Evolutionary conservation across 2,329 filamentous ascomycete genomes (phyloP).

Genomic region (Alternaria postmessia): DNA sequence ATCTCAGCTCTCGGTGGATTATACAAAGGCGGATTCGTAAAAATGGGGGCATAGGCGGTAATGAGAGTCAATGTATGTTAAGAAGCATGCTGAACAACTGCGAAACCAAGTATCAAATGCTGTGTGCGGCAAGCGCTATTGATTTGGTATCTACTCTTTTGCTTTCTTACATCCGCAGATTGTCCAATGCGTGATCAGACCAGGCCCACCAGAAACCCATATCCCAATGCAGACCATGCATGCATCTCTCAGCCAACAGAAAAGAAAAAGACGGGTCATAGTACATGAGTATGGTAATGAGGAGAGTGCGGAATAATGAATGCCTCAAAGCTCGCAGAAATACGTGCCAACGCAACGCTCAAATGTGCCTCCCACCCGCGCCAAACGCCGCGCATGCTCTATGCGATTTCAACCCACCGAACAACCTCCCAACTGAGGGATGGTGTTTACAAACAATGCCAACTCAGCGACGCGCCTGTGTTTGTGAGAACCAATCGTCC

Average conservation of each 20-base stretch:
- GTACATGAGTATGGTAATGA: slow-evolving; percentile 9
- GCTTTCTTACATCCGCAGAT: not conserved
- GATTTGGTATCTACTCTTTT: not conserved
- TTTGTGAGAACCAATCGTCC: slow-evolving; percentile 17
- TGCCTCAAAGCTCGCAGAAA: not conserved
- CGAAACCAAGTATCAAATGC: not conserved
- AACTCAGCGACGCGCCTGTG: slow-evolving; percentile 9
- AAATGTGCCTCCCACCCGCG: not conserved
- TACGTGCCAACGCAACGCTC: slow-evolving; percentile 3
- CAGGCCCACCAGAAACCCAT: not conserved
- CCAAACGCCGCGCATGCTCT: slow-evolving; percentile 8
- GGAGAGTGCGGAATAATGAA: not conserved
- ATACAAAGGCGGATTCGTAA: no score
- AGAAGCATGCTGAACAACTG: not conserved
- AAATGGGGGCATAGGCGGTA: no score
- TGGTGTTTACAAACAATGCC: not conserved
- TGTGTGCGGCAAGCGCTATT: not conserved
- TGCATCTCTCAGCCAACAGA: not conserved
- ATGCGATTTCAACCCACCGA: not conserved
- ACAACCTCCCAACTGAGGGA: not conserved
- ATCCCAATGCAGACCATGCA: slow-evolving; percentile 2
- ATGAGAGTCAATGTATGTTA: no score
- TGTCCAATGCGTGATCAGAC: not conserved
- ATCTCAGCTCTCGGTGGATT: no score
- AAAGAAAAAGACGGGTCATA: not conserved